Base-by-base conservation (phyloP, 495 filamentous ascomycete species). In the Podospora appendiculata region DNA sequence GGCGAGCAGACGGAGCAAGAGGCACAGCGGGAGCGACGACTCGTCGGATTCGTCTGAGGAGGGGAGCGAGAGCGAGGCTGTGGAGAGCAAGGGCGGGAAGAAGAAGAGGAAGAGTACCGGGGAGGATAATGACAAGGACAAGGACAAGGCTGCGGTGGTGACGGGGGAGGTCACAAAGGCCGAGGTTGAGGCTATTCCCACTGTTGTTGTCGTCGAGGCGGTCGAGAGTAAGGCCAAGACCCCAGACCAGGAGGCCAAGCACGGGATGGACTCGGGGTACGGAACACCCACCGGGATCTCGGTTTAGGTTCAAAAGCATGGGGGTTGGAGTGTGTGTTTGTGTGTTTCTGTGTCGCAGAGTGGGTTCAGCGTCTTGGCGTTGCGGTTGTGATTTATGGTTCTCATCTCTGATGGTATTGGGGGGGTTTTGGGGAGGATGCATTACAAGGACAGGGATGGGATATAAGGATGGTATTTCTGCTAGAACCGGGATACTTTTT, bases 81-180 rank as follows among this genome's bases (percentile, higher is more conserved):
- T 57, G 49, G 47, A 46, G 40, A 57, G 62, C 39, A 56, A 64
- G 57, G 58, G 48, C 33, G 45, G 40, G 32, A 44, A 53, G 41
- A 41, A 9, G 47, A 49, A 52, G 52, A 54, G 39, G 41, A 49
- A 16, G 47, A 55, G 47, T 42, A 36, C 45, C 19, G 55, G 56
- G 41, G 40, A 53, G 55, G 46, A 7, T 46, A 52, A 17, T 12
- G 9, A 8, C 45, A 50, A 52, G 52, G 54, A 48, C 41, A 52
- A 51, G 49, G 40, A 35, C 40, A 58, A 59, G 44, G 39, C 33
- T 34, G 39, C 25, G 18, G 48, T 3, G 16, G 18, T 35, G 14
- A 41, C 46, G 41, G 17, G 11, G 16, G 13, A 46, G 16, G 44
- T 11, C 7, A n/a, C 32, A 1, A 46, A 46, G 44, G 18, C 44